Evolutionary conservation across 2,329 filamentous ascomycete genomes (phyloP), one percentile per base, ranked within the genome.

Genomic region (Lachnellula willkommii): DNA sequence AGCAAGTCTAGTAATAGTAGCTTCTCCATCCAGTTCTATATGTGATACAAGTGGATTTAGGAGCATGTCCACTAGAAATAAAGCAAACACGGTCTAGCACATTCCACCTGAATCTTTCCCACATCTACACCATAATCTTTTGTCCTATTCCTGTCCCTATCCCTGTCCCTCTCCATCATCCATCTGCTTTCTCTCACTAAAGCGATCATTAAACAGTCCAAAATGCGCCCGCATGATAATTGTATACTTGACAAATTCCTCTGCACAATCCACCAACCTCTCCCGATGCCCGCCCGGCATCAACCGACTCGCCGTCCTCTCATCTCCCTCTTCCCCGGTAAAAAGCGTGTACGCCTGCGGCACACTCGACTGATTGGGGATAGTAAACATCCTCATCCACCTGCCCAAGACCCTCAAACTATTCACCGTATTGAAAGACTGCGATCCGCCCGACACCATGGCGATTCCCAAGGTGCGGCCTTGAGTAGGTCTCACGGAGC

Each of bases 311-410:
- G 78, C 75, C 4, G 74, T 56, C 3, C 56, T 63, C 37, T 58
- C 55, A 2, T 55, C 60, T 14, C 52, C 63, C 28, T 77, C 76
- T n/a, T 75, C 71, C 3, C 79, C 81, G 1, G 20, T 20, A 49
- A 86, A 86, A 47, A 83, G 80, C 4, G 76, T 86, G 59, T 83
- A 87, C 0, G 83, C 85, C 66, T 74, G 79, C 0, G 84, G 84
- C 2, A 88, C 75, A 0, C 79, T 84, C 24, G 77, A 81, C 67
- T 88, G 84, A 65, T 88, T 88, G 0, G 83, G 81, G 26, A 87
- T 85, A 1, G 77, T 73, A 60, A 85, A 86, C 82, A 87, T 86
- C 42, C 83, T 77, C 83, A 87, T 87, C 84, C 84, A 88, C 0
- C 84, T 77, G 0, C 84, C 84, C 0, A 88, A 74, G 11, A 87